phyloP scores from a whole-genome alignment of 148 eudicot genomes.

The Euryodendron excelsum region DNA sequence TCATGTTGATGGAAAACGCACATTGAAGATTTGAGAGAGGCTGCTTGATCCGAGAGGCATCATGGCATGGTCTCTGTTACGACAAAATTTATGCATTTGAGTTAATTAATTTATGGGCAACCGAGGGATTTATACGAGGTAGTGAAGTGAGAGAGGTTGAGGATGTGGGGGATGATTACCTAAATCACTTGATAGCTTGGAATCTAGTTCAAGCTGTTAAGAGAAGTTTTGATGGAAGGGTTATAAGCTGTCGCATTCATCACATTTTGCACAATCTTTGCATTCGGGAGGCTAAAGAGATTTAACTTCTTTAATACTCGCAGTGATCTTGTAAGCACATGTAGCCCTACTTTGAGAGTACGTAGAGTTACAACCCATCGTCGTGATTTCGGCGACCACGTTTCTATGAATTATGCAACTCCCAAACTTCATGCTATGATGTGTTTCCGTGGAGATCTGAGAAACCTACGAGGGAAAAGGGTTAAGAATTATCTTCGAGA shows the following conservation, averaged over 20 bases:
- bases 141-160: background rate
- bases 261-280: slow-evolving; percentile 10
- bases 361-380: background rate
- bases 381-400: background rate
- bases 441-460: background rate
- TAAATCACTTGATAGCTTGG: background rate
- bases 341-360: background rate
- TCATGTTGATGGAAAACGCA: too few species aligned
- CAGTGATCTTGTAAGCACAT: background rate
- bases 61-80: too few species aligned
- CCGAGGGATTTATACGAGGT: background rate
- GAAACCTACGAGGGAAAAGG: background rate
- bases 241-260: background rate
- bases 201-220: slow-evolving; percentile 6
- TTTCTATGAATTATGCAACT: background rate
- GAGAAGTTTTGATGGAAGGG: slow-evolving; percentile 12
- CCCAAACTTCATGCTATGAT: background rate
- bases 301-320: background rate
- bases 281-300: background rate
- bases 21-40: too few species aligned
- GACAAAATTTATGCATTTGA: background rate
- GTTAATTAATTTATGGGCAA: slow-evolving; percentile 6
- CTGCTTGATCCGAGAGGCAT: too few species aligned
- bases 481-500: background rate
- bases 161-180: background rate